phyloP scores from a whole-genome alignment of 2,329 filamentous ascomycete genomes.

The Nannizziopsis barbatae region DNA sequence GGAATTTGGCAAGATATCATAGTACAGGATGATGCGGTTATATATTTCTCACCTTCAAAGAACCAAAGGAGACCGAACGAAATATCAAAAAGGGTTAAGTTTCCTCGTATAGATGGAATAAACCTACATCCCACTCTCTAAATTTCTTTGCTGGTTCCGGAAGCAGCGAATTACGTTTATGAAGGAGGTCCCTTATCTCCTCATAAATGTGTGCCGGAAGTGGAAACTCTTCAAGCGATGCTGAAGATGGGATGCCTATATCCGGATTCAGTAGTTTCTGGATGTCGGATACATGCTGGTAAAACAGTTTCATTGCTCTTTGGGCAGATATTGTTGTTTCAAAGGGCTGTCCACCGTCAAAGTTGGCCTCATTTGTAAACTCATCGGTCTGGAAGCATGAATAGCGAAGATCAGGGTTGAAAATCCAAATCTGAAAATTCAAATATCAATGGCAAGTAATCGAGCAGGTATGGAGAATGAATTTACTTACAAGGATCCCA shows the following conservation, averaged over 20 bases:
- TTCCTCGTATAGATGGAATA: slow-evolving; percentile 34
- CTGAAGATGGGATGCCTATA: slow-evolving; percentile 28
- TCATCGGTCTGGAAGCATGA: slow-evolving; percentile 25
- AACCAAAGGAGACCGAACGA: too few species aligned
- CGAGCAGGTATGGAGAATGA: not conserved
- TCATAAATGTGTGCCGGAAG: slow-evolving; percentile 30
- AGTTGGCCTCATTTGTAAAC: slow-evolving; percentile 22
- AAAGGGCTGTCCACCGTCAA: not conserved
- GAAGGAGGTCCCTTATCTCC: slow-evolving; percentile 29
- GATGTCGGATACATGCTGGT: slow-evolving; percentile 29
- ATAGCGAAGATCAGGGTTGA: slow-evolving; percentile 49
- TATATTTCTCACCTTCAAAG: too few species aligned
- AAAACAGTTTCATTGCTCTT: slow-evolving; percentile 50
- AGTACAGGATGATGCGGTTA: too few species aligned
- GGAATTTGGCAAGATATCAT: too few species aligned
- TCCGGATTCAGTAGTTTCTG: slow-evolving; percentile 29
- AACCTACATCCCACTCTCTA: slow-evolving; percentile 45
- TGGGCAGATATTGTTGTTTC: slow-evolving; percentile 22
- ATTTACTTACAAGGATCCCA: slow-evolving; percentile 29
- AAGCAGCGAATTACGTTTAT: slow-evolving; percentile 34
- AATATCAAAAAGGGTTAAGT: too few species aligned
- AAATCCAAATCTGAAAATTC: slow-evolving; percentile 44
- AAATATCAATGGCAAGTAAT: not conserved
- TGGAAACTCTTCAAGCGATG: slow-evolving; percentile 41
- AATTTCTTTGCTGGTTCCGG: slow-evolving; percentile 42